Percentiles rank a stretch among this genome's conserved stretches.
Evolutionary conservation across 805 yeast genomes (phyloP).

Genomic region (Saccharomyces eubayanus): DNA sequence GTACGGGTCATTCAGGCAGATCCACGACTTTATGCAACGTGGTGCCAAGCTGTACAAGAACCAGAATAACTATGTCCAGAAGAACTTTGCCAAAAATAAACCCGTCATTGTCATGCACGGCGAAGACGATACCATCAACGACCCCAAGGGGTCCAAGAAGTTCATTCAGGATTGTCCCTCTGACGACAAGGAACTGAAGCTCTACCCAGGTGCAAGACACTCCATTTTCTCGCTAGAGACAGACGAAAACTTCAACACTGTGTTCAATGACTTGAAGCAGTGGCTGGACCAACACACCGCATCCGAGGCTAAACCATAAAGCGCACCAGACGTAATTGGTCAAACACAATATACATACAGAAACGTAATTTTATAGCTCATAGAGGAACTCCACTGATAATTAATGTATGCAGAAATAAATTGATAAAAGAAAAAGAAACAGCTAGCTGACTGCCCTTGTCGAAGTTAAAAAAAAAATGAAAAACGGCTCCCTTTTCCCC

Average conservation of each 20-base stretch:
- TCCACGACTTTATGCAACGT: conserved; percentile 52
- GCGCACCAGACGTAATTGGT: neutral
- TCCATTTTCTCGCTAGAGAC: conserved; percentile 43
- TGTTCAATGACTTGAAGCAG: conserved; percentile 32
- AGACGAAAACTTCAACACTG: conserved; percentile 33
- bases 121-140: conserved; percentile 52
- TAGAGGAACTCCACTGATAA: neutral
- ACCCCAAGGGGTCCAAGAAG: conserved; percentile 37
- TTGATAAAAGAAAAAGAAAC: neutral
- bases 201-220: conserved; percentile 26
- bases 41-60: conserved; percentile 46
- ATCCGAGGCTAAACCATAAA: neutral
- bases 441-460: neutral
- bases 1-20: conserved; percentile 46
- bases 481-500: neutral
- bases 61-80: conserved; percentile 30
- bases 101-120: conserved; percentile 59
- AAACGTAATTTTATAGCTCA: neutral
- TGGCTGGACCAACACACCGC: conserved; percentile 30
- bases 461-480: neutral
- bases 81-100: conserved; percentile 26
- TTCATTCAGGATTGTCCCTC: conserved; percentile 33
- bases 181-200: conserved; percentile 16
- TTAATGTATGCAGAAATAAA: neutral
- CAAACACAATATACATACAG: neutral